Base-by-base conservation (phyloP, 345 rosid species). In the Anastatica hierochuntica region DNA sequence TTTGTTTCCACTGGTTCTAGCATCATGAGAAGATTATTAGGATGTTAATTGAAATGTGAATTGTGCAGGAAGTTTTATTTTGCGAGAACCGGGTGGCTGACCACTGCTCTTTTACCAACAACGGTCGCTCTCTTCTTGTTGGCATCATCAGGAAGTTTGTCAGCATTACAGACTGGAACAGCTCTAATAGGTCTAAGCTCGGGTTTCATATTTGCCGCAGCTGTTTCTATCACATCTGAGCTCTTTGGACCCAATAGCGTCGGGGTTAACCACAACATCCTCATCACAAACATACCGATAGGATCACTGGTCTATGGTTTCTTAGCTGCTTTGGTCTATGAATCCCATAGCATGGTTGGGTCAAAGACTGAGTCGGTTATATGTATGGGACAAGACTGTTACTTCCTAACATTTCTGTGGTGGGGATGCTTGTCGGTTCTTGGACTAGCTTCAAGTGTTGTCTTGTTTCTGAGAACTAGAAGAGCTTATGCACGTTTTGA, bases 41-140 rank as follows among this genome's bases (percentile, higher is more conserved):
- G 39, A 58, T 1, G 24, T 7, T 20, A 2, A 44, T n/a, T 23
- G 24, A 21, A 21, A 21, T 21, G 24, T 21, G 24, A 21, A 21
- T 21, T 66, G n/a, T 50, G 42, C 88, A 92, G 98, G 72, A 88
- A 81, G 67, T 24, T 85, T 8, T 92, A 88, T 73, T 79, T 85
- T 55, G 96, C 98, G 0, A 79, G 96, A 74, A 92, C 98, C 0
- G 98, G 94, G 2, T 92, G 96, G 96, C 73, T 92, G 49, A 64
- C 94, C 4, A 62, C 85, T 13, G 96, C 90, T 12, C 72, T 92
- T 2, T 24, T 88, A 19, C 98, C 96, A 38, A 92, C 96, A 4
- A 95, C 95, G 5, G 12, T 83, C 3, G 98, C 95, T 2, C 81
- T 92, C 71, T 79, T 76, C 77, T 49, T 85, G 67, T 79, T 92